These are phyloP conservation scores for Ascochyta viciae-villosae DNA, from an alignment of 2,329 filamentous ascomycete genomes.

Conservation along the genomic window DNA sequence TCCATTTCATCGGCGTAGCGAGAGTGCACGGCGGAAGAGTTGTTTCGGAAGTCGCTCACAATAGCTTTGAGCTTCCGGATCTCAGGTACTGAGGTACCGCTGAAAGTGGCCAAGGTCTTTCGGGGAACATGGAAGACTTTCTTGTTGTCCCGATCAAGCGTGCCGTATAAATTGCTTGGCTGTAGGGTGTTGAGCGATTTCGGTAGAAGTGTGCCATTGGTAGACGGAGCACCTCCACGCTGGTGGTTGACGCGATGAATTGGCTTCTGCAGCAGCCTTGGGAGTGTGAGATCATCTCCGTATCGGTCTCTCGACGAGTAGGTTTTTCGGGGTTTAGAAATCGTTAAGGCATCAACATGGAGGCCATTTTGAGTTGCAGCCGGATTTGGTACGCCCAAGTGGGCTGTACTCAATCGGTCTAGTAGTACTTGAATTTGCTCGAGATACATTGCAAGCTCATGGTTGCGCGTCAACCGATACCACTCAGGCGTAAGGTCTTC, in stretches of 20 bases:
- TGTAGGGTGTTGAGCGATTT: neutral
- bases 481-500: slow-evolving; percentile 55
- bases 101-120: neutral
- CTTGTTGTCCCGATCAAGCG: neutral
- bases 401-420: neutral
- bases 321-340: neutral
- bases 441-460: slow-evolving; percentile 55
- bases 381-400: neutral
- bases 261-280: neutral
- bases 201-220: neutral
- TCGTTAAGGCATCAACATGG: neutral
- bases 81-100: neutral
- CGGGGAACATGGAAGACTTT: neutral
- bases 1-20: slow-evolving; percentile 51
- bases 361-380: neutral
- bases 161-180: neutral
- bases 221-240: neutral
- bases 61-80: slow-evolving; percentile 19
- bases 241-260: neutral
- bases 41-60: slow-evolving; percentile 25
- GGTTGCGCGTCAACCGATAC: slow-evolving; percentile 58
- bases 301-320: slow-evolving; percentile 1
- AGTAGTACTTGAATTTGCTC: slow-evolving; percentile 52
- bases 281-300: neutral
- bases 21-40: slow-evolving; percentile 43